These are phyloP conservation scores for Entomortierella beljakovae DNA, from an alignment of 192 early-diverging fungal genomes.

Conservation along the genomic window DNA sequence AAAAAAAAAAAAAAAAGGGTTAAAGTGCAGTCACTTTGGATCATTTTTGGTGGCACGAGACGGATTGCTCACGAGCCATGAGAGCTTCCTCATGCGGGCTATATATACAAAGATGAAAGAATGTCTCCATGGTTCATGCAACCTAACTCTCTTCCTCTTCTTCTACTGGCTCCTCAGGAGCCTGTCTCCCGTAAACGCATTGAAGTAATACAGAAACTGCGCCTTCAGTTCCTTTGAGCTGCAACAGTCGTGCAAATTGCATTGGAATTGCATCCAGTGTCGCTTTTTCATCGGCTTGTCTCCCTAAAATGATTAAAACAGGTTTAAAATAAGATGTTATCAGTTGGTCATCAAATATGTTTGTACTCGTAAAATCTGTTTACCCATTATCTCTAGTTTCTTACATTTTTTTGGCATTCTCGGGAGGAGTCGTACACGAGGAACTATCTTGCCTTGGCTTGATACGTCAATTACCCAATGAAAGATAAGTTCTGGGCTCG, in stretches of 20 bases:
- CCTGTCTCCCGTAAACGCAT: constrained; percentile 35
- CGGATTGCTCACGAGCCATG: background rate
- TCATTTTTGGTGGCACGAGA: background rate
- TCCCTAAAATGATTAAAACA: constrained; percentile 21
- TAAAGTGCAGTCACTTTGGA: constrained; percentile 7
- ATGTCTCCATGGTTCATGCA: background rate
- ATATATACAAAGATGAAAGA: too few species aligned
- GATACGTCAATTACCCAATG: constrained; percentile 36
- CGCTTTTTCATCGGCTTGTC: constrained; percentile 30
- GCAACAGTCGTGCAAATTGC: constrained; percentile 38
- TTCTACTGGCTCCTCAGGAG: background rate
- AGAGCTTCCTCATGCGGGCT: too few species aligned
- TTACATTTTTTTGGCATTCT: constrained; percentile 45
- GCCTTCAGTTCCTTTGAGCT: constrained; percentile 38
- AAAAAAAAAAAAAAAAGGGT: constrained; percentile 2
- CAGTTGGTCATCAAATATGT: background rate
- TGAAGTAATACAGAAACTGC: constrained; percentile 29
- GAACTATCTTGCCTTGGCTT: constrained; percentile 19
- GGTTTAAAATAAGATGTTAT: background rate
- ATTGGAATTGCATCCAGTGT: constrained; percentile 40
- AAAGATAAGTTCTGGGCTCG: constrained; percentile 35
- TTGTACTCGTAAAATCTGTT: too few species aligned
- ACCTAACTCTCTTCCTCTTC: background rate
- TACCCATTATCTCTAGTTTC: background rate
- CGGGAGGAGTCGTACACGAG: constrained; percentile 28